phyloP scores from a whole-genome alignment of 148 eudicot species.

The Chenopodium berlandieri region DNA sequence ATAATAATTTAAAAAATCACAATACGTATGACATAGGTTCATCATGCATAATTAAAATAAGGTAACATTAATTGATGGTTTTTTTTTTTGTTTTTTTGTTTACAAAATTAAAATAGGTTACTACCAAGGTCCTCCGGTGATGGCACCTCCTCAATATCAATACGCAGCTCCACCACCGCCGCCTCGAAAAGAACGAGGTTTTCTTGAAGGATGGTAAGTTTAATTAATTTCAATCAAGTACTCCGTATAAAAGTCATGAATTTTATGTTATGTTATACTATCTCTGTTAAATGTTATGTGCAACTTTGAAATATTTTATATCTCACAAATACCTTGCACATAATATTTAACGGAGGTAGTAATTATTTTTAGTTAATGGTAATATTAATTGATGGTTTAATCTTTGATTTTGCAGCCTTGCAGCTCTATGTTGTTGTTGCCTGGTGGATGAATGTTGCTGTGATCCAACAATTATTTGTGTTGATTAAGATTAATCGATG shows the following conservation, averaged over 20 bases:
- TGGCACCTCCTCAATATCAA: slow-evolving; percentile 53
- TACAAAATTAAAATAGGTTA: slow-evolving; percentile 26
- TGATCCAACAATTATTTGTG: slow-evolving; percentile 40
- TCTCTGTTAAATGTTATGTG: no score
- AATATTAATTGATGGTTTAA: not conserved
- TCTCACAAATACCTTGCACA: no score
- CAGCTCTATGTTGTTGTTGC: slow-evolving; percentile 50
- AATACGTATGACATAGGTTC: no score
- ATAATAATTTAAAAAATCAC: no score
- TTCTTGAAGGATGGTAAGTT: slow-evolving; percentile 52
- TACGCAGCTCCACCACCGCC: slow-evolving; percentile 32
- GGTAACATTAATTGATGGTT: no score
- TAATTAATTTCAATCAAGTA: not conserved
- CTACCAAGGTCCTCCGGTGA: slow-evolving; percentile 54
- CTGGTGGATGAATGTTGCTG: slow-evolving; percentile 46
- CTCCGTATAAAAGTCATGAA: not conserved
- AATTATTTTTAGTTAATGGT: not conserved
- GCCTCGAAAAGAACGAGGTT: slow-evolving; percentile 32
- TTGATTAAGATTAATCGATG: not conserved
- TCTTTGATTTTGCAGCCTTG: slow-evolving; percentile 37
- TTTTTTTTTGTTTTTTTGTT: not conserved
- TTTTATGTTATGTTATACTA: not conserved
- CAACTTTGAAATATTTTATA: no score
- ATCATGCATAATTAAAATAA: no score
- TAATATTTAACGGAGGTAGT: no score